Percentiles rank a stretch among this genome's conserved stretches.
Evolutionary conservation across 768 basidiomycete genomes (phyloP).

Genomic region (Lyophyllum decastes): DNA sequence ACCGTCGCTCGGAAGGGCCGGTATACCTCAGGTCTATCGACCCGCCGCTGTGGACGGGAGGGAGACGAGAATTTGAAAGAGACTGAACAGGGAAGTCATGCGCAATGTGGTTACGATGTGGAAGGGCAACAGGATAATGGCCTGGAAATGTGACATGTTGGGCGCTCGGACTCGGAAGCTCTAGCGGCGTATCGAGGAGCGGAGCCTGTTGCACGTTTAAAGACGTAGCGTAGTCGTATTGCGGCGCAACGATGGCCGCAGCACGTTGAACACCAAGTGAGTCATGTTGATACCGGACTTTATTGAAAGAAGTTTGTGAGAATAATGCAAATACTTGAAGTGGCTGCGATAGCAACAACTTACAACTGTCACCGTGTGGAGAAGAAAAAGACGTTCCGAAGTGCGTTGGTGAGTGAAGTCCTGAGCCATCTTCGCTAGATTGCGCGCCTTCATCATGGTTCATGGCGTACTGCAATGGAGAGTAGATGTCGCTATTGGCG

Average conservation of each 20-base stretch:
- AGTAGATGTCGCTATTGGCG: constrained; percentile 53
- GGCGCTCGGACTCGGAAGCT: constrained; percentile 41
- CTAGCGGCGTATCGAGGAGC: constrained; percentile 46
- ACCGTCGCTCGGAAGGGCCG: constrained; percentile 41
- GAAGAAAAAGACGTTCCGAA: constrained; percentile 52
- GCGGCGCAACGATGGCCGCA: constrained; percentile 47
- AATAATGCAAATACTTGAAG: constrained; percentile 36
- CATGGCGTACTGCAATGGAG: constrained; percentile 53
- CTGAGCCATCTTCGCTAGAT: constrained; percentile 77
- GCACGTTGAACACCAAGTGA: constrained; percentile 49
- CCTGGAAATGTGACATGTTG: constrained; percentile 42
- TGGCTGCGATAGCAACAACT: constrained; percentile 53
- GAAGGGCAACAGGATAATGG: constrained; percentile 39
- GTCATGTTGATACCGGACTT: constrained; percentile 69
- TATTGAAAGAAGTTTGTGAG: constrained; percentile 46
- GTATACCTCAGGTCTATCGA: constrained; percentile 40
- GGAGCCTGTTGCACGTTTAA: constrained; percentile 49
- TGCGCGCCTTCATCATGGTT: constrained; percentile 65
- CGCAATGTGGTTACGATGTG: constrained; percentile 47
- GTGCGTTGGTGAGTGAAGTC: constrained; percentile 66
- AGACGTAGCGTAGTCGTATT: constrained; percentile 51
- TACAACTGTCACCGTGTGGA: constrained; percentile 53
- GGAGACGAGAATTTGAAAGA: constrained; percentile 42
- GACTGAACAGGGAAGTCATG: constrained; percentile 45
- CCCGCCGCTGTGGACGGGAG: constrained; percentile 34